These are phyloP conservation scores for Eucalyptus viminalis DNA, from an alignment of 345 rosid species.

Conservation along the genomic window DNA sequence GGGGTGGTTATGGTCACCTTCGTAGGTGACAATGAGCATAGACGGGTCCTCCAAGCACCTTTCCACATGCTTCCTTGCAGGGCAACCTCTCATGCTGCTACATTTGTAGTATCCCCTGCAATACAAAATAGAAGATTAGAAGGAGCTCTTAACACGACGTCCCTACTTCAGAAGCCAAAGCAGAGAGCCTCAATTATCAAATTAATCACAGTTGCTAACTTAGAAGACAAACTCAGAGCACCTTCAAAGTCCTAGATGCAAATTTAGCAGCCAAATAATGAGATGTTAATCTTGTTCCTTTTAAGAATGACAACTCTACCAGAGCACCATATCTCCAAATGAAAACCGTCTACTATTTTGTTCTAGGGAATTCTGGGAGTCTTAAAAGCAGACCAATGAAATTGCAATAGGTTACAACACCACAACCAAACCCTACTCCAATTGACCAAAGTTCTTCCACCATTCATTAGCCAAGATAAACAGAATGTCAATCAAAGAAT, in stretches of 20 bases:
- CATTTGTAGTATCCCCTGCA: constrained; percentile 97
- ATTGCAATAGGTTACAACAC: neutral
- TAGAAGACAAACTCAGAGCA: neutral
- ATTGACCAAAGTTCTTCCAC: neutral
- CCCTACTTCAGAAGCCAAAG: neutral
- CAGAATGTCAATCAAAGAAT: neutral
- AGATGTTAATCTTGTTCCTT: neutral
- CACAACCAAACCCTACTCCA: neutral
- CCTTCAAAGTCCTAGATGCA: neutral
- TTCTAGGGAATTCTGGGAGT: neutral
- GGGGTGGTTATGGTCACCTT: constrained; percentile 91
- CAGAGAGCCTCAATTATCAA: neutral
- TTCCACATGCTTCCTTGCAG: constrained; percentile 98
- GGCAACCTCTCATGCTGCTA: constrained; percentile 98
- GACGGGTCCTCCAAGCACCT: constrained; percentile 86
- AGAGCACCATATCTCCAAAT: neutral
- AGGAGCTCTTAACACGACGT: neutral
- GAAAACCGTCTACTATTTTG: neutral
- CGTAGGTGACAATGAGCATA: constrained; percentile 91
- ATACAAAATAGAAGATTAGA: neutral
- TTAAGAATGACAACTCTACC: neutral
- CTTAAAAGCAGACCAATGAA: neutral
- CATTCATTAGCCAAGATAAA: neutral
- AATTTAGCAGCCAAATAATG: neutral
- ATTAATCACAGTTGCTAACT: neutral